Evolutionary conservation across 441 rosid species (phyloP), one percentile per base, ranked within the genome.

Genomic region (Theobroma grandiflorum): DNA sequence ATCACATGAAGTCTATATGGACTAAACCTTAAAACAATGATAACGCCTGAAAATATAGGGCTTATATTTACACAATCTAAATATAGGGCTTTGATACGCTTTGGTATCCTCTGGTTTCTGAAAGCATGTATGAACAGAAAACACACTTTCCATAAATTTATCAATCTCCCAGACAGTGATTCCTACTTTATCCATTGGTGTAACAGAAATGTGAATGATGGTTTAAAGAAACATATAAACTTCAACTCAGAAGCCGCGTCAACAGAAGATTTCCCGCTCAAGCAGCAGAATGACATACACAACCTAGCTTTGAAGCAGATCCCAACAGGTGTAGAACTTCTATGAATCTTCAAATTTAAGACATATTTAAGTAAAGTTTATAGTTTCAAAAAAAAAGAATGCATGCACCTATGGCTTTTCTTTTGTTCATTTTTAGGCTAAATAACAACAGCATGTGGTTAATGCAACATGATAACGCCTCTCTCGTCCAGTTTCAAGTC

Each of bases 361-460:
- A 33, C 52, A 67, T 7, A 10, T 45, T 15, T 22, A 43, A 68
- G 31, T 26, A 26, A 26, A 26, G 53, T 45, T 68, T 11, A 68
- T 43, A 43, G 37, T 68, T 68, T 43, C 72, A 40, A 15, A 2
- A 22, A 43, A 20, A 11, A 15, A 45, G 55, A 26, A 26, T 26
- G 15, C 37, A 65, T 65, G 49, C 37, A 31, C 50, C 15, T 70
- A 31, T 72, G 47, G 75, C 42, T 65, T 50, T 70, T 71, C 75
- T 35, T 71, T 33, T 33, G 75, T 50, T 16, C 15, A 18, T 2
- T 52, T 33, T 71, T 72, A 8, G 62, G 26, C 15, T 72, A 57
- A 52, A 72, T 52, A 52, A 52, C 62, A 45, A 45, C 8, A 8
- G 2, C 31, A n/a, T n/a, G 75, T 31, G 16, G 22, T 71, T 33